A percentile compares a stretch with the other conserved stretches of the same genome.
These are phyloP conservation scores for Cytospora paraplurivora DNA, from an alignment of 2,329 filamentous ascomycete genomes.

Conservation along the genomic window DNA sequence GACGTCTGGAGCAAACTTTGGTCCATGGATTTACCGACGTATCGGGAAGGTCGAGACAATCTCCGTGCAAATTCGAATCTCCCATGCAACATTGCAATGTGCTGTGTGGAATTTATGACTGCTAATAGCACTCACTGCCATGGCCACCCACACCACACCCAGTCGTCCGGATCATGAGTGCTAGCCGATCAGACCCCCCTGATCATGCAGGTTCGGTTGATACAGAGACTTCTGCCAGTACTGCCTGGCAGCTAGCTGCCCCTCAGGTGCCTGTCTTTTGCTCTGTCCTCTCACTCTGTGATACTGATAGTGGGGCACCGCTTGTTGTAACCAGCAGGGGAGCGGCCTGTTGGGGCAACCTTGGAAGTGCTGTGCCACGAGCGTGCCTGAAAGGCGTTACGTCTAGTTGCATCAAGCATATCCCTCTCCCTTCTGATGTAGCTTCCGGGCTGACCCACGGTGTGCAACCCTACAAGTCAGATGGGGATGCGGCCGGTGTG, in stretches of 20 bases:
- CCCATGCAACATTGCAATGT: slow-evolving; percentile 14
- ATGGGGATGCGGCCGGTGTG: slow-evolving; percentile 19
- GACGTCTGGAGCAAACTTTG: slow-evolving; percentile 3
- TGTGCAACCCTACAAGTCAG: slow-evolving; percentile 7
- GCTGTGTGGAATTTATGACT: slow-evolving; percentile 2
- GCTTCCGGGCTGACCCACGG: slow-evolving; percentile 2
- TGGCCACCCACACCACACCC: background rate
- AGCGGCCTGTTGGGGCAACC: slow-evolving; percentile 5
- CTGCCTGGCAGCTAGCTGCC: background rate
- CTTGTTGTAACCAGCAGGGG: slow-evolving; percentile 21
- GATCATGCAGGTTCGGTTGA: slow-evolving; percentile 23
- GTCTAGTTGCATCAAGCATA: slow-evolving; percentile 3
- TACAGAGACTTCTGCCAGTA: slow-evolving; percentile 4
- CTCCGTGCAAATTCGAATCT: slow-evolving; percentile 12
- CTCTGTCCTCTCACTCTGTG: background rate
- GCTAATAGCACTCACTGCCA: background rate
- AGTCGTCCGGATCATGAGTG: slow-evolving; percentile 3
- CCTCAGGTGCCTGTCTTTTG: background rate
- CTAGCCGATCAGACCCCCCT: slow-evolving; percentile 17
- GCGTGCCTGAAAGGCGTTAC: slow-evolving; percentile 17
- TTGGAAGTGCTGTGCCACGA: slow-evolving; percentile 21
- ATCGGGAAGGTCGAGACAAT: slow-evolving; percentile 20
- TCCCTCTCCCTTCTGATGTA: background rate
- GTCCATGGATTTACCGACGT: slow-evolving; percentile 8
- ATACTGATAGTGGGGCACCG: slow-evolving; percentile 18